phyloP scores from a whole-genome alignment of 164 flowering plant species.

The Magnolia changhungtana region DNA sequence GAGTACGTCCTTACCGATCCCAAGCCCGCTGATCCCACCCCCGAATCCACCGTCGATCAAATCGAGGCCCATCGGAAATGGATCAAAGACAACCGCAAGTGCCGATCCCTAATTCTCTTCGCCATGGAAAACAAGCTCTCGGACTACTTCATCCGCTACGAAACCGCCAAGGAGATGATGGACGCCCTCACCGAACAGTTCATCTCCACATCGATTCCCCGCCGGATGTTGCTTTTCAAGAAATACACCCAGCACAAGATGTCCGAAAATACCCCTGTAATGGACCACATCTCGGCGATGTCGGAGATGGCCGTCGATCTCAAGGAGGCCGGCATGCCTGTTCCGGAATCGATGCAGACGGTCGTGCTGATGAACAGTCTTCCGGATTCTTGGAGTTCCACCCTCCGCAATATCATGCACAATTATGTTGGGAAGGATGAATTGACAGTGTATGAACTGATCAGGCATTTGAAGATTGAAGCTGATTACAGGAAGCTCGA shows the following conservation, averaged over 20 bases:
- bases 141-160: background rate
- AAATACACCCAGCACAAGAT: constrained; percentile 9
- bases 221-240: background rate
- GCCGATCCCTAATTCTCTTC: constrained; percentile 5
- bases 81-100: constrained; percentile 4
- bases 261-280: constrained; percentile 1
- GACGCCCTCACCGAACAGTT: constrained; percentile 3
- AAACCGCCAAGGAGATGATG: constrained; percentile 8
- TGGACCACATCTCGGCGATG: constrained; percentile 1
- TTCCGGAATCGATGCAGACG: background rate
- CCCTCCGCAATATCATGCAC: background rate
- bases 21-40: constrained; percentile 4
- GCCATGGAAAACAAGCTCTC: constrained; percentile 11
- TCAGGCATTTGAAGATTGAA: background rate
- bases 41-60: background rate
- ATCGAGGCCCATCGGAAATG: constrained; percentile 4
- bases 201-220: background rate
- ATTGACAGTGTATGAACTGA: background rate
- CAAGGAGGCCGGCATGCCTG: background rate
- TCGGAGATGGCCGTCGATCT: background rate
- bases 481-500: background rate
- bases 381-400: background rate
- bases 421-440: background rate
- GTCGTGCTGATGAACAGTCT: background rate
- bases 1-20: constrained; percentile 17